Conservation (phyloP, 345 rosid species). For the Salix exigua region DNA sequence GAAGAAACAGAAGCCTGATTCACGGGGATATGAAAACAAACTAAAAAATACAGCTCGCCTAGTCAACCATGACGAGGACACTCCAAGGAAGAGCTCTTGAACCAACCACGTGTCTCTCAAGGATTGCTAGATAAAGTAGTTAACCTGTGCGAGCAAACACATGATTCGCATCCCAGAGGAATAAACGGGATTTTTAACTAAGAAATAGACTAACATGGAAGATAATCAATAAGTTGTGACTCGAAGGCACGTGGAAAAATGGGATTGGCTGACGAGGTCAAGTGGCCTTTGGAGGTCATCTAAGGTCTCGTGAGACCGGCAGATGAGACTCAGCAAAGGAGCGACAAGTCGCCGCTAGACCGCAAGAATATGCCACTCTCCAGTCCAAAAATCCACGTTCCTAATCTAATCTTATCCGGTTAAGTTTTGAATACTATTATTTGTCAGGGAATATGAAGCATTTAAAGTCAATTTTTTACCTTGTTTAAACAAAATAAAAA, state of each 20-base stretch:
- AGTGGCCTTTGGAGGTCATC: slow-evolving; percentile 22
- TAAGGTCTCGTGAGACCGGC: slow-evolving; percentile 15
- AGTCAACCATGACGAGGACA: not conserved
- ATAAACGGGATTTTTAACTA: not conserved
- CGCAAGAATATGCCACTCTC: not conserved
- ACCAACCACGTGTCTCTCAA: not conserved
- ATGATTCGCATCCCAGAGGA: slow-evolving; percentile 16
- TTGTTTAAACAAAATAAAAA: too few relatives aligned
- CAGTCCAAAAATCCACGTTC: not conserved
- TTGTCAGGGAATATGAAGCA: not conserved
- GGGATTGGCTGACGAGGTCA: slow-evolving; percentile 13
- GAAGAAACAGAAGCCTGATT: too few relatives aligned
- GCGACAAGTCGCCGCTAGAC: slow-evolving; percentile 35
- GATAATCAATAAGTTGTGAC: not conserved
- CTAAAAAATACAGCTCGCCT: too few relatives aligned
- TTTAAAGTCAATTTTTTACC: not conserved
- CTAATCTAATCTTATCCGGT: slow-evolving; percentile 8
- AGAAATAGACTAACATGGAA: not conserved
- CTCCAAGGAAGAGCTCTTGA: not conserved
- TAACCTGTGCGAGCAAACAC: not conserved
- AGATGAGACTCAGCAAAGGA: slow-evolving; percentile 24
- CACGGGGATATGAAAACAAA: too few relatives aligned
- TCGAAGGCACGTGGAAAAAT: slow-evolving; percentile 23
- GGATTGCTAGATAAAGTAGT: not conserved
- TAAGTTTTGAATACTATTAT: not conserved